Evolutionary conservation across 257 asterid genomes (phyloP).

Genomic region (Solanum medicagineum): DNA sequence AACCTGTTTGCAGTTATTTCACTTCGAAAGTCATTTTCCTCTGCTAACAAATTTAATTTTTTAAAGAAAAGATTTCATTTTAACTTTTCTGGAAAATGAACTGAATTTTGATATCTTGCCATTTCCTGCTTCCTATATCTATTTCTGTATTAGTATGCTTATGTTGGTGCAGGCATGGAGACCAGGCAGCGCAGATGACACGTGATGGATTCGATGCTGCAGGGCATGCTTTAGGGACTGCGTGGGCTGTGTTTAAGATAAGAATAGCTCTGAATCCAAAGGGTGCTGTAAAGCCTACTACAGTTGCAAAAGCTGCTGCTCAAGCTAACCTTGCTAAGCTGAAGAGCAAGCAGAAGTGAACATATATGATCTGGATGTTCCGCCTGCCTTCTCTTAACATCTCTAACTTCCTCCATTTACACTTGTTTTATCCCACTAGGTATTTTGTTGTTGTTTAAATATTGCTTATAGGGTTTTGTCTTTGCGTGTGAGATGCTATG

Average conservation of each 20-base stretch:
- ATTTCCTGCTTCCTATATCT: background rate
- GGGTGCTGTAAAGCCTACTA: conserved; percentile 40
- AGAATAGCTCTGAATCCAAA: conserved; percentile 73
- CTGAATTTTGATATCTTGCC: background rate
- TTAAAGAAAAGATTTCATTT: background rate
- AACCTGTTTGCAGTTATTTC: background rate
- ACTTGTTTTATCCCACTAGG: background rate
- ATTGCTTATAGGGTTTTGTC: background rate
- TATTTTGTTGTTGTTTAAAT: no score
- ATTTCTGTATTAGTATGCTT: background rate
- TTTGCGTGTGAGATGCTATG: background rate
- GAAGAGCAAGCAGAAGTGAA: conserved; percentile 27
- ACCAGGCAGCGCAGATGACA: conserved; percentile 56
- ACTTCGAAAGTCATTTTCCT: background rate
- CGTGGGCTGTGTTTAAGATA: conserved; percentile 80
- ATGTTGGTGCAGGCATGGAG: conserved; percentile 45
- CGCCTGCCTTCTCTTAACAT: background rate
- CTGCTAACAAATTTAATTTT: background rate
- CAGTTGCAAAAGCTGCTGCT: conserved; percentile 60
- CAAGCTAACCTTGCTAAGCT: conserved; percentile 30
- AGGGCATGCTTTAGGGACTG: conserved; percentile 78
- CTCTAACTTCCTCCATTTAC: background rate
- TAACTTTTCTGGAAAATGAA: background rate
- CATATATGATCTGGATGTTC: background rate
- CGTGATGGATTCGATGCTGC: conserved; percentile 68